Conservation (phyloP, 2,329 filamentous ascomycete species). For the Sporothrix brasiliensis region DNA sequence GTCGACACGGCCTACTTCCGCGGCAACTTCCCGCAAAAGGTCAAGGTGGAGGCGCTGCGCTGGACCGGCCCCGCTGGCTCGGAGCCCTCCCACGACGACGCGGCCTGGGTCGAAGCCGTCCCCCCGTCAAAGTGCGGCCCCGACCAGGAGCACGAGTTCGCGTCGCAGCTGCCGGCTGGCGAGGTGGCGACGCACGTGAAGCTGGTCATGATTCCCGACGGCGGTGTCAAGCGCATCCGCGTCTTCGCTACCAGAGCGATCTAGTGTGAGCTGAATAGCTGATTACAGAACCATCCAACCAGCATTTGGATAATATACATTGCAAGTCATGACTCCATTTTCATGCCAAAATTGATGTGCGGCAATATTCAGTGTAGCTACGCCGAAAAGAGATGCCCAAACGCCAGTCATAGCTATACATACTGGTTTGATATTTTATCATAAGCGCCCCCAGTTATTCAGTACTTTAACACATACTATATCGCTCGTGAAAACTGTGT, state of each 20-base stretch:
- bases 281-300: background rate
- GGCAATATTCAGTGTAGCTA: too few species aligned
- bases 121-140: constrained; percentile 69
- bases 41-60: constrained; percentile 66
- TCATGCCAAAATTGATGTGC: background rate
- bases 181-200: constrained; percentile 78
- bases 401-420: background rate
- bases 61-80: constrained; percentile 58
- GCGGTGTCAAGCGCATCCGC: constrained; percentile 84
- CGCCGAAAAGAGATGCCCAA: background rate
- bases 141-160: constrained; percentile 72
- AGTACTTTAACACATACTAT: too few species aligned
- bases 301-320: background rate
- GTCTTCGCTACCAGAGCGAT: constrained; percentile 68
- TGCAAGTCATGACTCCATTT: background rate
- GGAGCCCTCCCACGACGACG: constrained; percentile 59
- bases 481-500: too few species aligned
- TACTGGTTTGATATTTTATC: background rate
- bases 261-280: constrained; percentile 10
- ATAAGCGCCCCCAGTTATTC: too few species aligned
- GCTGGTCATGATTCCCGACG: constrained; percentile 89
- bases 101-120: constrained; percentile 68
- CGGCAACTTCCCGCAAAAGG: constrained; percentile 80
- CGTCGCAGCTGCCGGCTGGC: constrained; percentile 54
- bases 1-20: constrained; percentile 83